Evolutionary conservation across 164 flowering plant genomes (phyloP), one percentile per base, ranked within the genome.

Genomic region (Houttuynia cordata): DNA sequence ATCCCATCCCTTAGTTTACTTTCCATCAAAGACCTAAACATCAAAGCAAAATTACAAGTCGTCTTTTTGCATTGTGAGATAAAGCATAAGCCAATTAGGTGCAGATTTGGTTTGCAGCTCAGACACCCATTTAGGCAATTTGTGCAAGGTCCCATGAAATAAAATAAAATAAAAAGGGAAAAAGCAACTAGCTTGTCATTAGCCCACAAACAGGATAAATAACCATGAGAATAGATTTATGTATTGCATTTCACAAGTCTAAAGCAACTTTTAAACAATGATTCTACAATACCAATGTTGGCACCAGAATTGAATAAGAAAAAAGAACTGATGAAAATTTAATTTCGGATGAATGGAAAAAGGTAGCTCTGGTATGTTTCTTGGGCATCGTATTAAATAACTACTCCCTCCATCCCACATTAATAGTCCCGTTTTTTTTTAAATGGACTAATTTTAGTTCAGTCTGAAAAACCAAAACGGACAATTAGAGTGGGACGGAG

Each of bases 11-110:
- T 81, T 72, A 88, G 76, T 70, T 86, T 83, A 39, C 69, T 65
- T 65, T 91, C 94, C 97, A 91, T 91, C 73, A 83, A 54, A 58
- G 87, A 82, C 71, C 95, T 91, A 75, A 64, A 70, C 45, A 63
- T 45, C n/a, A 63, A 9, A 60, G 21, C 22, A 9, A 10, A 19
- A 53, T 53, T 20, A 23, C 12, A 53, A 18, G 20, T 53, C 49
- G 49, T 45, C 49, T 45, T 10, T 17, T 45, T 10, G 2, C 49
- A 45, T 45, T 7, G 17, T 45, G 9, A 8, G 3, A 45, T 10
- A 7, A 45, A 45, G 12, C 4, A 45, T 45, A 14, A 23, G 24
- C 24, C n/a, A 3, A 22, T 53, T 23, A 53, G 37, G 37, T 30
- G 37, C 24, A 23, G n/a, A 23, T 53, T 23, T 20, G 0, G 10